These are phyloP conservation scores for Candida endomychidarum DNA, from an alignment of 805 yeast species.

Conservation along the genomic window DNA sequence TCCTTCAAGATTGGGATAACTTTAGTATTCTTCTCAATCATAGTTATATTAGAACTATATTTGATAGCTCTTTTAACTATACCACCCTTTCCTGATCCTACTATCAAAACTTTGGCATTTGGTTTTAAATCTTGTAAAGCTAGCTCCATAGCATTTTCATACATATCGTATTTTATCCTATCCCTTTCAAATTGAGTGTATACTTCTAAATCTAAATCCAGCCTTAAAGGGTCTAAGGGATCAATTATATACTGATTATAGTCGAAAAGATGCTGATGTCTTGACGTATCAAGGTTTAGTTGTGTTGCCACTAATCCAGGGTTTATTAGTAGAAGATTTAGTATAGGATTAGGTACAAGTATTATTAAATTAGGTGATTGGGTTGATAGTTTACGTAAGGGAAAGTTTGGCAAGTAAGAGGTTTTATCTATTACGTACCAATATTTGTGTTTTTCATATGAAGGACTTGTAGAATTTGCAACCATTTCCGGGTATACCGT, in stretches of 20 bases:
- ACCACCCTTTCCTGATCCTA: constrained; percentile 92
- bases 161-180: constrained; percentile 62
- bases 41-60: constrained; percentile 25
- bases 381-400: not conserved
- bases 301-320: not conserved
- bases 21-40: constrained; percentile 63
- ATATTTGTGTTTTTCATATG: not conserved
- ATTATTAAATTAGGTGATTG: constrained; percentile 1
- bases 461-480: too few species aligned
- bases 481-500: too few species aligned
- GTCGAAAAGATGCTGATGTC: not conserved
- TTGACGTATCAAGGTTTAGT: not conserved
- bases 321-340: constrained; percentile 3
- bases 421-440: not conserved
- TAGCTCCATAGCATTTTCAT: constrained; percentile 59
- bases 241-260: constrained; percentile 22
- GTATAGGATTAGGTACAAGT: not conserved
- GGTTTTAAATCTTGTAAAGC: constrained; percentile 42
- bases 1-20: constrained; percentile 8
- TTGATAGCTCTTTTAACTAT: constrained; percentile 46
- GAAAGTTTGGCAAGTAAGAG: not conserved
- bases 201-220: constrained; percentile 54
- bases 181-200: constrained; percentile 77
- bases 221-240: constrained; percentile 74
- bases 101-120: constrained; percentile 46